Evolutionary conservation across 2,329 filamentous ascomycete genomes (phyloP).

Genomic region (Penicillium sclerotiorum): DNA sequence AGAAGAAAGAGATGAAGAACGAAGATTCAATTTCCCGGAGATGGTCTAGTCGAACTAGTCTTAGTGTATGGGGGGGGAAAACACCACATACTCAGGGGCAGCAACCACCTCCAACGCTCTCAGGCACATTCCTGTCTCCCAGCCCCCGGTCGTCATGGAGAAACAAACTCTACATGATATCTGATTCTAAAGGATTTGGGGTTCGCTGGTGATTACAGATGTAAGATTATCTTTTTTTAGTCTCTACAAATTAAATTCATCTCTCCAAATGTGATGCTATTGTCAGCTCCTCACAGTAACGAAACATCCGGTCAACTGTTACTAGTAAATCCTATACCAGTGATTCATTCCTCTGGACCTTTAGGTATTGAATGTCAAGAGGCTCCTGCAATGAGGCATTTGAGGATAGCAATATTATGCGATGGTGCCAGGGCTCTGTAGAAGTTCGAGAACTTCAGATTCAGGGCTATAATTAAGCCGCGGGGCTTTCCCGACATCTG

Average conservation of each 20-base stretch:
- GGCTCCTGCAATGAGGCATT: too few relatives aligned
- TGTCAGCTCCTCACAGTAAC: too few relatives aligned
- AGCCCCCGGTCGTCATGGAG: slow-evolving; percentile 16
- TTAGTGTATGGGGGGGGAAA: slow-evolving; percentile 19
- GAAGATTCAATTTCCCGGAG: slow-evolving; percentile 24
- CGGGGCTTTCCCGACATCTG: slow-evolving; percentile 10
- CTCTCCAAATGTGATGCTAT: too few relatives aligned
- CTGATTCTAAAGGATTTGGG: too few relatives aligned
- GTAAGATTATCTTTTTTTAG: not conserved
- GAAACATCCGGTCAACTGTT: too few relatives aligned
- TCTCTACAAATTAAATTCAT: not conserved
- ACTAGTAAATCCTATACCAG: too few relatives aligned
- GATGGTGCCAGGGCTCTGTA: too few relatives aligned
- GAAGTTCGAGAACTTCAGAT: not conserved
- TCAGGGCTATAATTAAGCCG: slow-evolving; percentile 15
- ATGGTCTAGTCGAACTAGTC: slow-evolving; percentile 20
- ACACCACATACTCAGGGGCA: slow-evolving; percentile 27
- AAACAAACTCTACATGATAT: not conserved
- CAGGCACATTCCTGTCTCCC: slow-evolving; percentile 7
- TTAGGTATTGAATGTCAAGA: too few relatives aligned
- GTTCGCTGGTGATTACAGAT: not conserved
- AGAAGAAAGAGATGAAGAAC: slow-evolving; percentile 15
- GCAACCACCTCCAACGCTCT: slow-evolving; percentile 14
- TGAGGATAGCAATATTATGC: not conserved
- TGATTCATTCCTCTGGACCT: too few relatives aligned